These are phyloP conservation scores for Sphagnurus paluster DNA, from an alignment of 1,284 basidiomycete genomes.

Conservation along the genomic window DNA sequence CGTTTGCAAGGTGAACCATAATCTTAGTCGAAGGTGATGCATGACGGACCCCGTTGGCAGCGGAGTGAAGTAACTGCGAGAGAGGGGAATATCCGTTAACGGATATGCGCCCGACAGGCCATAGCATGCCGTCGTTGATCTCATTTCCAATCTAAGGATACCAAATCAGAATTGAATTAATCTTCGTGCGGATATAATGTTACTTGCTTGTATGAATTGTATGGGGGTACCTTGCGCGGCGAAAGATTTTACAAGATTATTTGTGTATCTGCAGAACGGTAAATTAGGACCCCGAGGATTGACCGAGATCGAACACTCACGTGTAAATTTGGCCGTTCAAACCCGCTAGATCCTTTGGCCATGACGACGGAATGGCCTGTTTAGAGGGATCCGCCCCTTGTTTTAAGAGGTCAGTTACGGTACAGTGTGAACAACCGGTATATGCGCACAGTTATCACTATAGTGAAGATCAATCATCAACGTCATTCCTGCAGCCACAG, in stretches of 20 bases:
- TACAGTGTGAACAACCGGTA: neutral
- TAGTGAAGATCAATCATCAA: constrained; percentile 61
- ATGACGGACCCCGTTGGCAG: constrained; percentile 46
- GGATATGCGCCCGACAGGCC: constrained; percentile 59
- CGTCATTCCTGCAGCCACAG: constrained; percentile 57
- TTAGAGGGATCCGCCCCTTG: constrained; percentile 65
- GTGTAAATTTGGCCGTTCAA: constrained; percentile 57
- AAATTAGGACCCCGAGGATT: neutral
- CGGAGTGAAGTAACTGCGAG: constrained; percentile 63
- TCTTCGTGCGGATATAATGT: neutral
- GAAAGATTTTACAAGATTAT: constrained; percentile 51
- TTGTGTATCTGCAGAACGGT: constrained; percentile 44
- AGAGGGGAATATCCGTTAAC: constrained; percentile 51
- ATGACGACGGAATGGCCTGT: constrained; percentile 57
- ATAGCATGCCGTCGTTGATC: constrained; percentile 63
- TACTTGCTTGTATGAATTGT: constrained; percentile 45
- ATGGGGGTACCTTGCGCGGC: constrained; percentile 53
- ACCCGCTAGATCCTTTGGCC: constrained; percentile 51
- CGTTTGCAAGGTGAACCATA: constrained; percentile 64
- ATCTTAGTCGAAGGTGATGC: constrained; percentile 48
- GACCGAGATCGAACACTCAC: constrained; percentile 27
- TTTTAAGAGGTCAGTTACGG: constrained; percentile 1
- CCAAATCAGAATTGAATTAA: neutral
- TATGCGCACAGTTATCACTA: constrained; percentile 57
- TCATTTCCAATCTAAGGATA: constrained; percentile 56